Evolutionary conservation across 805 yeast genomes (phyloP).

Genomic region (Hyphopichia homilentoma): DNA sequence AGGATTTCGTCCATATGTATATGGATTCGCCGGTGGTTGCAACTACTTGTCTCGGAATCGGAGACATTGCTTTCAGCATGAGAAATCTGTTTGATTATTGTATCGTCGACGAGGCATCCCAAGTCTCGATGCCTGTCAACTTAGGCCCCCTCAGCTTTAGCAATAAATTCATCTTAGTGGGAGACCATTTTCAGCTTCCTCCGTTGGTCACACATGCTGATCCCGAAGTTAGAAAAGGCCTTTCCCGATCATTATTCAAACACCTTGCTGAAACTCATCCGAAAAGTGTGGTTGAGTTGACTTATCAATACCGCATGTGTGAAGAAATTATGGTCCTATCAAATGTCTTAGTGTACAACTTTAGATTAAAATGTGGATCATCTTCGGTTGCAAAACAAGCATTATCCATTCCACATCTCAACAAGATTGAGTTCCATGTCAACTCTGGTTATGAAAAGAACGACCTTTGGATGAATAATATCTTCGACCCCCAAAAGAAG

Average conservation of each 20-base stretch:
- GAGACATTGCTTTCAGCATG: slow-evolving; percentile 54
- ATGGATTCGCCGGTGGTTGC: slow-evolving; percentile 74
- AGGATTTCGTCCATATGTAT: slow-evolving; percentile 46
- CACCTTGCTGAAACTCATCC: slow-evolving; percentile 72
- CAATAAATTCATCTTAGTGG: slow-evolving; percentile 84
- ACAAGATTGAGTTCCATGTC: slow-evolving; percentile 14
- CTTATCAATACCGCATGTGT: slow-evolving; percentile 91
- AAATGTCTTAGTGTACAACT: slow-evolving; percentile 73
- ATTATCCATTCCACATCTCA: slow-evolving; percentile 46
- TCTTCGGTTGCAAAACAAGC: slow-evolving; percentile 56
- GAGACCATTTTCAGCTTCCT: slow-evolving; percentile 92
- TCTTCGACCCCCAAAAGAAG: slow-evolving; percentile 50
- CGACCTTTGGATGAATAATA: slow-evolving; percentile 51
- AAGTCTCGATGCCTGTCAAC: slow-evolving; percentile 86
- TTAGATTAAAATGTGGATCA: slow-evolving; percentile 73
- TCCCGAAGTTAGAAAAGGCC: slow-evolving; percentile 60
- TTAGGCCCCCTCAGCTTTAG: slow-evolving; percentile 81
- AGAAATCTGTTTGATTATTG: slow-evolving; percentile 78
- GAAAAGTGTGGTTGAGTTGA: slow-evolving; percentile 66
- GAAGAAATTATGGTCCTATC: slow-evolving; percentile 81
- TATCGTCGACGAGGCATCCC: slow-evolving; percentile 95
- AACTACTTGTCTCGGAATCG: slow-evolving; percentile 78
- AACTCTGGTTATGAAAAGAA: slow-evolving; percentile 3
- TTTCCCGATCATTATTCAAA: slow-evolving; percentile 75
- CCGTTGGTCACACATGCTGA: slow-evolving; percentile 68